phyloP scores from a whole-genome alignment of 805 yeast genomes.

The Ogataea pini region DNA sequence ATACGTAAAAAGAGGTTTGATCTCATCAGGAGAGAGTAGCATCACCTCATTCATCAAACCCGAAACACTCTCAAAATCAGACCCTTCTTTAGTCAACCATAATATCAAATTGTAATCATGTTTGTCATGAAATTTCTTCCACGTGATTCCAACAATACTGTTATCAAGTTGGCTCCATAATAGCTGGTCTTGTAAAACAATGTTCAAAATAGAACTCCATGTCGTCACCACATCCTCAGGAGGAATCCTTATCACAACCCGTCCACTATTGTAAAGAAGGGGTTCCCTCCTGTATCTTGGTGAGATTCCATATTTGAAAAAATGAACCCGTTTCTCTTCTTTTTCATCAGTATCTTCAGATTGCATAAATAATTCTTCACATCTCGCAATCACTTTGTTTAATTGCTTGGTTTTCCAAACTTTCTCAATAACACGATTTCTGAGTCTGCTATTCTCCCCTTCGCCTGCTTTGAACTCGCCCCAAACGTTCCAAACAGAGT shows the following conservation, averaged over 20 bases:
- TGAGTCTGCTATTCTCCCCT: slow-evolving; percentile 7
- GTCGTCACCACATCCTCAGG: slow-evolving; percentile 13
- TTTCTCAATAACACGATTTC: slow-evolving; percentile 21
- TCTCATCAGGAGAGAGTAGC: slow-evolving; percentile 16
- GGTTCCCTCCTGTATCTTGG: slow-evolving; percentile 24
- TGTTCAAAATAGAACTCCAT: slow-evolving; percentile 18
- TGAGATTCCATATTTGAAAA: slow-evolving; percentile 24
- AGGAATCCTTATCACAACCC: slow-evolving; percentile 20
- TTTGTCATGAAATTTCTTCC: slow-evolving; percentile 17
- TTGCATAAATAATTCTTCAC: slow-evolving; percentile 12
- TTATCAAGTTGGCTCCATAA: slow-evolving; percentile 23
- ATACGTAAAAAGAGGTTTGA: slow-evolving; percentile 22
- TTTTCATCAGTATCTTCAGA: neutral
- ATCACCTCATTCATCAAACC: slow-evolving; percentile 21
- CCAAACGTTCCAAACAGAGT: slow-evolving; percentile 27
- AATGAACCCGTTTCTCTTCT: slow-evolving; percentile 15
- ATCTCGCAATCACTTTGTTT: slow-evolving; percentile 10
- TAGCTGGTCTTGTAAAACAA: slow-evolving; percentile 20
- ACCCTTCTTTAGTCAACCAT: slow-evolving; percentile 22
- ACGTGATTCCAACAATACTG: slow-evolving; percentile 21
- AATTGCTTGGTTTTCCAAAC: slow-evolving; percentile 25
- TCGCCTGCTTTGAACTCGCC: slow-evolving; percentile 14
- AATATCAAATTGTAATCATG: slow-evolving; percentile 17
- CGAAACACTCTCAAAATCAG: slow-evolving; percentile 15
- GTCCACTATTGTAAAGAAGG: slow-evolving; percentile 19